phyloP scores from a whole-genome alignment of 345 rosid genomes.

The Gossypium turneri region DNA sequence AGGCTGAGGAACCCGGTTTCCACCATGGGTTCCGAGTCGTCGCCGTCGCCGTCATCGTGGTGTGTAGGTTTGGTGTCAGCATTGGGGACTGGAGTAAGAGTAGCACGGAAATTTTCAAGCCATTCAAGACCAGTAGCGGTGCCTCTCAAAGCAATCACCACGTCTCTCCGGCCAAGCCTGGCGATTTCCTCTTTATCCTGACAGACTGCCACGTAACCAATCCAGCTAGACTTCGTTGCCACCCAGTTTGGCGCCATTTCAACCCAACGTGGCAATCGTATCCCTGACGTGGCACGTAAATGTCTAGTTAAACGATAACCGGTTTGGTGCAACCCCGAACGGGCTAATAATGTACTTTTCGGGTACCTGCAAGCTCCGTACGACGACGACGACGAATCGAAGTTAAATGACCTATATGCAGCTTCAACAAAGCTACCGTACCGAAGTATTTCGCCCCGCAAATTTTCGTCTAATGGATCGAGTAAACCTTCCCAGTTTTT shows the following conservation, averaged over 20 bases:
- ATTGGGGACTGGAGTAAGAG: constrained; percentile 32
- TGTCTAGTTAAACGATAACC: constrained; percentile 66
- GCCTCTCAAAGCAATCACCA: constrained; percentile 77
- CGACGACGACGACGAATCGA: constrained; percentile 61
- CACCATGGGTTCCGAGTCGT: constrained; percentile 57
- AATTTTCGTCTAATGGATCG: constrained; percentile 79
- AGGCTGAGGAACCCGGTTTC: constrained; percentile 85
- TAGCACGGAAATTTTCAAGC: constrained; percentile 88
- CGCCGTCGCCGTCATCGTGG: background rate
- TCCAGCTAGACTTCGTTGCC: constrained; percentile 77
- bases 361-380: constrained; percentile 57
- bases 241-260: constrained; percentile 66
- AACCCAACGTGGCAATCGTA: constrained; percentile 65
- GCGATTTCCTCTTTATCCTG: constrained; percentile 68
- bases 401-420: constrained; percentile 72
- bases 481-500: constrained; percentile 63
- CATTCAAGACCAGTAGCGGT: constrained; percentile 93
- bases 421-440: constrained; percentile 82
- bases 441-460: constrained; percentile 73
- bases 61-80: background rate
- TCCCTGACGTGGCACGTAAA: constrained; percentile 72
- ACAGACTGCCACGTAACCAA: constrained; percentile 92
- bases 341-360: constrained; percentile 45
- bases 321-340: constrained; percentile 53
- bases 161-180: constrained; percentile 80